Base-by-base conservation (phyloP, 495 filamentous ascomycete genomes). In the Daldinia decipiens region DNA sequence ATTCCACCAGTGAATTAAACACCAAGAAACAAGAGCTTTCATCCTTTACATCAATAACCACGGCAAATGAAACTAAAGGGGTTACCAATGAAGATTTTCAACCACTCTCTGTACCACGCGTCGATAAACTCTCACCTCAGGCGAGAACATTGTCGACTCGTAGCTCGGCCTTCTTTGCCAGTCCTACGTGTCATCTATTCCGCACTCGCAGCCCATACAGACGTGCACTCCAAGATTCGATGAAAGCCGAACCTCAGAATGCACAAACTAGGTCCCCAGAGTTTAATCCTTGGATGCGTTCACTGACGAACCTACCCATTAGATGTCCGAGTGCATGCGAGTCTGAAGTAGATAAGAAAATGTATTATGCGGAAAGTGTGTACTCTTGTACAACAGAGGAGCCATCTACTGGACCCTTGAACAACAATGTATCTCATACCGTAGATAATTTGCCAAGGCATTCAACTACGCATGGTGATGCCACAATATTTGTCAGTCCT, bases 151-250 rank as follows among this genome's bases (percentile, higher is more conserved):
- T 74, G 12, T 65, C 74, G 6, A 71, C 72, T 55, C 75, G 74
- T 6, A 73, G 70, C 36, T 80, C 81, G 0, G 77, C 76, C 0
- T 81, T 83, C 67, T 84, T 84, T 60, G 81, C 76, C 12, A 82
- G 80, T 36, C 80, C 80, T 9, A 75, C 79, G 8, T 80, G 79
- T 8, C 82, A 85, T 65, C 78, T 84, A 19, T 84, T 85, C 67
- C 82, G 82, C 39, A 85, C 82, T 5, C 75, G 79, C 34, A 89
- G 87, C 68, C 87, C 88, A 13, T 90, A 82, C 72, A 84, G 84
- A 40, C 83, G 83, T 26, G 85, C 82, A 17, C 70, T 88, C 71
- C 79, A 75, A 70, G 78, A 78, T 39, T 76, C 71, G 6, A 87
- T 83, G 56, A 68, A 77, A 55, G 71, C 76, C 13, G 72, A 77